Evolutionary conservation across 306 rosid species (phyloP), one percentile per base, ranked within the genome.

Genomic region (Cicer chorassanicum): DNA sequence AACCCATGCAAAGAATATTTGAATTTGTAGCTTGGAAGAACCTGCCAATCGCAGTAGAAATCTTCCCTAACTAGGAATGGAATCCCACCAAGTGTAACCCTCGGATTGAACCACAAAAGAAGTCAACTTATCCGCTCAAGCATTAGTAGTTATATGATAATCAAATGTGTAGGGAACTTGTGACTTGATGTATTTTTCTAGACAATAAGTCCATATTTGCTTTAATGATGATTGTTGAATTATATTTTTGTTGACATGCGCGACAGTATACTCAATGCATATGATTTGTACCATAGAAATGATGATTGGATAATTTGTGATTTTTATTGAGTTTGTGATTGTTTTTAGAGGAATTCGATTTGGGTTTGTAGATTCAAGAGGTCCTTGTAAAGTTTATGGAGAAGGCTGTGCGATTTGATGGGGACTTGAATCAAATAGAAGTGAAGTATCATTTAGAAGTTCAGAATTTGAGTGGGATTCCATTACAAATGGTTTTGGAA

Each of bases 291-390:
- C n/a, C 51, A 46, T 56, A 12, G 57, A 55, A 76, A 53, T 6
- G 68, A 70, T 61, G 70, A 14, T 54, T 59, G 71, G 63, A 45
- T 49, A 62, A 18, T 75, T 72, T 85, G 83, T 87, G 86, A 80
- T 84, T 84, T 86, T 89, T 80, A 74, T 88, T 86, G 81, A 87
- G 85, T 67, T 87, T 87, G 84, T 89, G 86, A 88, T 88, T 91
- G 74, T 70, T 80, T 90, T 91, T 88, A 90, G 91, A 91, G 89
- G 94, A 84, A 87, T 90, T 87, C 89, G 86, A 77, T 87, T 91
- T 93, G 88, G 90, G 89, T 93, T 86, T 91, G 90, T 90, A 94
- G 98, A 90, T 91, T 87, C 98, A 94, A 91, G 96, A 82, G 73
- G 78, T 84, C 85, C 96, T 94, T 1, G 73, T 91, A 83, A 91